Evolutionary conservation across 2,329 filamentous ascomycete species (phyloP).

Genomic region (Fusarium tupiense): DNA sequence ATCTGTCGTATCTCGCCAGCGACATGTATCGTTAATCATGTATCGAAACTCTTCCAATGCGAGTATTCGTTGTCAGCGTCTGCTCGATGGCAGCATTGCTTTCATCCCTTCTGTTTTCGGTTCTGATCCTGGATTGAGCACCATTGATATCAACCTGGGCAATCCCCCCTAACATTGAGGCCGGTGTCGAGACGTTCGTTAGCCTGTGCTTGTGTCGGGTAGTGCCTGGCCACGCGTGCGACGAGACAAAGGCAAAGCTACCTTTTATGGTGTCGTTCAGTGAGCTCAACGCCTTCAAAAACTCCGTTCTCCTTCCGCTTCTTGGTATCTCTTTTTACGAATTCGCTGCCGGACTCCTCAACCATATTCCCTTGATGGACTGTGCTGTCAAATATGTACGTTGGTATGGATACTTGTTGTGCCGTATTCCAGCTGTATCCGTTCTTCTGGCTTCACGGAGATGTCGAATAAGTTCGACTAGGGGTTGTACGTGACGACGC

Average conservation of each 20-base stretch:
- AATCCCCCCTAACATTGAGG: neutral
- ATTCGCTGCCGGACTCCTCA: neutral
- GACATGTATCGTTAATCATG: neutral
- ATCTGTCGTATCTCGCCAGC: neutral
- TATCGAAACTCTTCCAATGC: neutral
- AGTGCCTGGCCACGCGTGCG: neutral
- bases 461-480: constrained; percentile 37
- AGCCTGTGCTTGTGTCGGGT: neutral
- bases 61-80: neutral
- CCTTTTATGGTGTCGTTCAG: neutral
- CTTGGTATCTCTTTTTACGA: neutral
- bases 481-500: constrained; percentile 36
- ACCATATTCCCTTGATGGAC: constrained; percentile 6
- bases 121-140: neutral
- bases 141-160: neutral
- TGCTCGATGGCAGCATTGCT: neutral
- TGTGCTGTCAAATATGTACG: neutral
- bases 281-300: neutral
- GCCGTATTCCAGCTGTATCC: constrained; percentile 32
- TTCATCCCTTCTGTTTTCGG: neutral
- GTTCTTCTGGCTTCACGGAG: constrained; percentile 37
- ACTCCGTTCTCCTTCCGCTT: neutral
- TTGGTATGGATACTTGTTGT: neutral
- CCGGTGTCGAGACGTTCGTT: neutral
- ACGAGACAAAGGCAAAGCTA: neutral